Percentiles rank a stretch among this genome's conserved stretches.
These are phyloP conservation scores for Cladosporium sp. DNA, from an alignment of 2,329 filamentous ascomycete genomes.

Conservation along the genomic window DNA sequence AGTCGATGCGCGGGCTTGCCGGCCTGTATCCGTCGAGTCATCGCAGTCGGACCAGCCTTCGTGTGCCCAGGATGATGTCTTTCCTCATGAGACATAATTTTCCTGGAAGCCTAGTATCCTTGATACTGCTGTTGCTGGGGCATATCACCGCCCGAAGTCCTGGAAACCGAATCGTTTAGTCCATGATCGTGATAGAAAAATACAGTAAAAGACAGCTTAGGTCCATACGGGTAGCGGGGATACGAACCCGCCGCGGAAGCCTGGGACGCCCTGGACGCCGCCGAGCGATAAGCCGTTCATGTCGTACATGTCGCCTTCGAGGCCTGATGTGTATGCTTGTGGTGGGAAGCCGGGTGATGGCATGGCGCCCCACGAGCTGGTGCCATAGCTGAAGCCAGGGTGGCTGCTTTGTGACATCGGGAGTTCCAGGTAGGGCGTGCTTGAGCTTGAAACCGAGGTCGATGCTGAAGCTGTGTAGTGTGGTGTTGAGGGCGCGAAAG, in stretches of 20 bases:
- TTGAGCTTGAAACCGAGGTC: constrained; percentile 32
- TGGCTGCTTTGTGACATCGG: constrained; percentile 31
- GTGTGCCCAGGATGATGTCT: background rate
- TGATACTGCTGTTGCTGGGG: constrained; percentile 19
- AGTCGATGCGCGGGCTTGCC: background rate
- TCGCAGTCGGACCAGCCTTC: background rate
- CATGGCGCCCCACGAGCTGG: constrained; percentile 35
- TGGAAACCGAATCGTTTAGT: constrained; percentile 30
- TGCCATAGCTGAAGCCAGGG: constrained; percentile 33
- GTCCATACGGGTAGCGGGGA: constrained; percentile 36
- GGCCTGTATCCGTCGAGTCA: background rate
- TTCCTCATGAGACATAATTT: background rate
- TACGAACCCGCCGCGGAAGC: constrained; percentile 39
- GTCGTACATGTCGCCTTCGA: constrained; percentile 15
- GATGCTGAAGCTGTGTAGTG: constrained; percentile 36
- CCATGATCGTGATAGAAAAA: constrained; percentile 18
- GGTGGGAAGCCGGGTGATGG: constrained; percentile 38
- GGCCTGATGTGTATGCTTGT: constrained; percentile 30
- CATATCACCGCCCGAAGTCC: constrained; percentile 26
- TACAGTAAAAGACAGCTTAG: constrained; percentile 23
- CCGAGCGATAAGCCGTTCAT: constrained; percentile 16
- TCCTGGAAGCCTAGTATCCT: constrained; percentile 3
- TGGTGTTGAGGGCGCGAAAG: constrained; percentile 50
- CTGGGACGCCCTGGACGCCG: constrained; percentile 12
- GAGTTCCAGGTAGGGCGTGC: constrained; percentile 46